These are phyloP conservation scores for Backusella psychrophila DNA, from an alignment of 192 early-diverging fungal genomes.

Conservation along the genomic window DNA sequence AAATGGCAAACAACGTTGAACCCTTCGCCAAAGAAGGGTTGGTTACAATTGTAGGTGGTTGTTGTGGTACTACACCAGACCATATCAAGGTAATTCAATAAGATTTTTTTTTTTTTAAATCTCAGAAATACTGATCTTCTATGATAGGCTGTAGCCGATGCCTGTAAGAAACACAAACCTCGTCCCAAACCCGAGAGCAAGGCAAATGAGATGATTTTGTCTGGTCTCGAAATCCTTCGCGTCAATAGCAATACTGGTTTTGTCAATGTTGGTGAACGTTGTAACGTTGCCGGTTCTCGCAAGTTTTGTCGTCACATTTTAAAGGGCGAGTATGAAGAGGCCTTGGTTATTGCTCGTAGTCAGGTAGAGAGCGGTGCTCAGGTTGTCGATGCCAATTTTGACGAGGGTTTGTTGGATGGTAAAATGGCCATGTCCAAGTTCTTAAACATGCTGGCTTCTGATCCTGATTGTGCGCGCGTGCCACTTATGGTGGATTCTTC, in stretches of 20 bases:
- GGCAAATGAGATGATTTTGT: slow-evolving; percentile 72
- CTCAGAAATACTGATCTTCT: background rate
- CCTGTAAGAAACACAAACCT: slow-evolving; percentile 71
- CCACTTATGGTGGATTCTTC: slow-evolving; percentile 97
- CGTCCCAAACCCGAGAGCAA: slow-evolving; percentile 68
- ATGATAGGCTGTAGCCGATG: slow-evolving; percentile 70
- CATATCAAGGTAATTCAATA: slow-evolving; percentile 79
- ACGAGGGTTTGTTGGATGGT: slow-evolving; percentile 95
- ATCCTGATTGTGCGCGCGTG: slow-evolving; percentile 83
- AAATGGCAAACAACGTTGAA: slow-evolving; percentile 83
- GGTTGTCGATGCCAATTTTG: slow-evolving; percentile 96
- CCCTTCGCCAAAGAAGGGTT: slow-evolving; percentile 92
- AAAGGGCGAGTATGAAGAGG: slow-evolving; percentile 92
- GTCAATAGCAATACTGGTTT: slow-evolving; percentile 84
- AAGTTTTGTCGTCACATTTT: slow-evolving; percentile 94
- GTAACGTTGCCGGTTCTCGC: slow-evolving; percentile 94
- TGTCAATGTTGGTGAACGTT: slow-evolving; percentile 95
- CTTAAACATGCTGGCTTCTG: slow-evolving; percentile 89
- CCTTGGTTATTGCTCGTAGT: slow-evolving; percentile 85
- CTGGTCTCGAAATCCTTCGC: slow-evolving; percentile 83
- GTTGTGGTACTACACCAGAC: slow-evolving; percentile 94
- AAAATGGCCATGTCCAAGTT: slow-evolving; percentile 93
- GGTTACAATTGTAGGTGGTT: slow-evolving; percentile 94
- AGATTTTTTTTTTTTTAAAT: background rate
- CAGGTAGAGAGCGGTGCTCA: slow-evolving; percentile 97